Percentiles rank a stretch among this genome's conserved stretches.
Evolutionary conservation across 2,329 filamentous ascomycete genomes (phyloP).

Genomic region (Ciborinia camelliae): DNA sequence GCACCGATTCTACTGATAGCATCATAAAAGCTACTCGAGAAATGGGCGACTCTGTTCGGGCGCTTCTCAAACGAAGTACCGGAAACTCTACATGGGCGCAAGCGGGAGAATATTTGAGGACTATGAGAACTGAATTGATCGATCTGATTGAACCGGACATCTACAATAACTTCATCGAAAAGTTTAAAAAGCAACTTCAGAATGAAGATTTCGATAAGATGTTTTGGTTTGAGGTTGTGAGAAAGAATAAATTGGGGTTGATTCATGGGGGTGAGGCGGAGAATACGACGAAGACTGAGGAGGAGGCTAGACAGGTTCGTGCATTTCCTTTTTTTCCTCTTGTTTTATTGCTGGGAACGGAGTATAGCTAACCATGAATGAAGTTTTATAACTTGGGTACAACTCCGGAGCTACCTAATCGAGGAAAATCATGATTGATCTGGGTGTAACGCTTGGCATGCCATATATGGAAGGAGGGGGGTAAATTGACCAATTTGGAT

Average conservation of each 20-base stretch:
- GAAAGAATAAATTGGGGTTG: constrained; percentile 65
- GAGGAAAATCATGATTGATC: not conserved
- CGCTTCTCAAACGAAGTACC: constrained; percentile 67
- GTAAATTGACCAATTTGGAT: not conserved
- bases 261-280: constrained; percentile 63
- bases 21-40: constrained; percentile 69
- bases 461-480: not conserved
- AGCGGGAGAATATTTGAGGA: constrained; percentile 70
- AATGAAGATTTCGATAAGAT: constrained; percentile 68
- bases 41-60: constrained; percentile 68
- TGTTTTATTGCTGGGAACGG: not conserved
- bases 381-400: constrained; percentile 14
- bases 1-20: constrained; percentile 55
- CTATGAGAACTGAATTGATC: constrained; percentile 74
- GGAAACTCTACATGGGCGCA: constrained; percentile 72
- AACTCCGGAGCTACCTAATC: not conserved
- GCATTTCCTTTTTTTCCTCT: not conserved
- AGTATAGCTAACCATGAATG: not conserved
- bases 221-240: constrained; percentile 71
- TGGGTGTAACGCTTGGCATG: not conserved
- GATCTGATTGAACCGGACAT: constrained; percentile 70
- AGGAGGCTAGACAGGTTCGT: constrained; percentile 53
- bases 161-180: constrained; percentile 71
- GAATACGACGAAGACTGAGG: constrained; percentile 61
- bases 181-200: constrained; percentile 70